phyloP scores from a whole-genome alignment of 441 rosid species.

The Breynia disticha region DNA sequence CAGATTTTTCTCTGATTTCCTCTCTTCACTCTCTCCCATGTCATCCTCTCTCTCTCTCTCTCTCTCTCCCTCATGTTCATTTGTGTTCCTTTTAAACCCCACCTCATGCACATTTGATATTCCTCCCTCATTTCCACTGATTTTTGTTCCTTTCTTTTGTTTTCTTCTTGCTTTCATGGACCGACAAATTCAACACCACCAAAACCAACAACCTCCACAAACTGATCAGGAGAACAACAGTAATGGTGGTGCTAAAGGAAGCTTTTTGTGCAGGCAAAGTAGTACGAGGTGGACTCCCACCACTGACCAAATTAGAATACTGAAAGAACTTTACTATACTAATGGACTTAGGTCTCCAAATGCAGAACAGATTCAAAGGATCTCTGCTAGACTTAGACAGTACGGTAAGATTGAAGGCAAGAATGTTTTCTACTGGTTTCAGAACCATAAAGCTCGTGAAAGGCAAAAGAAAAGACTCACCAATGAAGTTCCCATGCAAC shows the following conservation, averaged over 20 bases:
- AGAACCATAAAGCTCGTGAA: constrained; percentile 99
- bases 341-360: constrained; percentile 80
- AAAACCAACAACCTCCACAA: constrained; percentile 22
- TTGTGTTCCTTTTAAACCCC: constrained; percentile 4
- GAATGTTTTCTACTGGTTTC: constrained; percentile 97
- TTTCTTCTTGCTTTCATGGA: constrained; percentile 58
- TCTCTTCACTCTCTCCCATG: constrained; percentile 13
- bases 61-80: constrained; percentile 15
- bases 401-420: constrained; percentile 97
- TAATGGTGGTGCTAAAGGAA: constrained; percentile 25
- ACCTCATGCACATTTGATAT: too few species aligned
- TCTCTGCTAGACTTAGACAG: constrained; percentile 64
- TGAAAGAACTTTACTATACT: constrained; percentile 91
- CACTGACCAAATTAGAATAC: constrained; percentile 69
- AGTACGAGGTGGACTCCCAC: constrained; percentile 97
- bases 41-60: background rate
- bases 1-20: constrained; percentile 55
- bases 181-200: constrained; percentile 16
- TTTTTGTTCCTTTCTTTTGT: constrained; percentile 17
- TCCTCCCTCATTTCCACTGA: constrained; percentile 4
- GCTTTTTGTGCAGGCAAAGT: constrained; percentile 71
- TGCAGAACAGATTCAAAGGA: constrained; percentile 90
- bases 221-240: constrained; percentile 24
- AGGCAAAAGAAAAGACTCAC: constrained; percentile 80
- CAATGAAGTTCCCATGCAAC: constrained; percentile 16